These are phyloP conservation scores for Letharia columbiana DNA, from an alignment of 495 filamentous ascomycete species.

Conservation along the genomic window DNA sequence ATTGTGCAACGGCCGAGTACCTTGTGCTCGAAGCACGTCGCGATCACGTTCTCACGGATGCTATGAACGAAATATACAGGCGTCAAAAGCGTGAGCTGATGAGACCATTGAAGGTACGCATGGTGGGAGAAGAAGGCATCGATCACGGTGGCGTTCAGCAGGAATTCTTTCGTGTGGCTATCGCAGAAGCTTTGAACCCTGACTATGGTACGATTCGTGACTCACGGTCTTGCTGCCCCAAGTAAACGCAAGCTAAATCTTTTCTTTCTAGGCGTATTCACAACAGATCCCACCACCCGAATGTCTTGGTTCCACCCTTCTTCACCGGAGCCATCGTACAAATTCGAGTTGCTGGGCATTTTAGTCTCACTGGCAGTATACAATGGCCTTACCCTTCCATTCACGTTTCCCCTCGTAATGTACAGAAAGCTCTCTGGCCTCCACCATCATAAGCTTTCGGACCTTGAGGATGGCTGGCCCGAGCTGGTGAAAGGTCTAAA, in stretches of 20 bases:
- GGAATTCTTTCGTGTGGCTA: conserved; percentile 82
- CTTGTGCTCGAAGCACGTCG: conserved; percentile 69
- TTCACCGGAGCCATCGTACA: conserved; percentile 72
- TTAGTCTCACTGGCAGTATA: conserved; percentile 85
- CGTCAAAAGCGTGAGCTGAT: conserved; percentile 73
- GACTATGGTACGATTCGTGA: conserved; percentile 51
- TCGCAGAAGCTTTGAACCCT: conserved; percentile 67
- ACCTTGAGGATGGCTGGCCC: conserved; percentile 84
- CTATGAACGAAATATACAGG: conserved; percentile 81
- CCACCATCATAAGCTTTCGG: conserved; percentile 54
- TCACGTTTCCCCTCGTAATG: conserved; percentile 76
- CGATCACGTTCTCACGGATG: conserved; percentile 61
- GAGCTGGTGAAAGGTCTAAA: conserved; percentile 65
- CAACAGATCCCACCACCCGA: conserved; percentile 59
- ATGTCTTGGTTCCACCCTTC: conserved; percentile 84
- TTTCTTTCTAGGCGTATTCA: conserved; percentile 46
- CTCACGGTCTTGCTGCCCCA: neutral
- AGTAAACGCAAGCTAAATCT: conserved; percentile 7
- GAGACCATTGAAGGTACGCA: conserved; percentile 77
- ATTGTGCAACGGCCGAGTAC: conserved; percentile 57
- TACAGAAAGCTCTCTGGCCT: conserved; percentile 70
- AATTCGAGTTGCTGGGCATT: conserved; percentile 84
- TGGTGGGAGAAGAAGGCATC: conserved; percentile 82
- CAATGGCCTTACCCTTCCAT: conserved; percentile 81
- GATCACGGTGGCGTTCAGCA: conserved; percentile 93